Evolutionary conservation across 805 yeast genomes (phyloP).

Genomic region (Barnettozyma californica): DNA sequence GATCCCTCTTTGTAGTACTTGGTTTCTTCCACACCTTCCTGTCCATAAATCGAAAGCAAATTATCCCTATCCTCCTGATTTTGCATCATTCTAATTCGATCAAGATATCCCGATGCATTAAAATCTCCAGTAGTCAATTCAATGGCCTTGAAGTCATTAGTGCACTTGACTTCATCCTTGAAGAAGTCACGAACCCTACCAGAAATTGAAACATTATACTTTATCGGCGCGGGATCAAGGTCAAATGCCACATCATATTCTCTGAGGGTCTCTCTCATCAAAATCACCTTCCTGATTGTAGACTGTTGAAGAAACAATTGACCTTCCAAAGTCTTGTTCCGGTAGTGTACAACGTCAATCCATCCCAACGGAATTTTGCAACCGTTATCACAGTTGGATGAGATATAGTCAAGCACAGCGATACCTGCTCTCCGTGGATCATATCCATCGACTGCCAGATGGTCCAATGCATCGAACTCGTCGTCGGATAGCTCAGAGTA

Average conservation of each 20-base stretch:
- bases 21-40: constrained; percentile 8
- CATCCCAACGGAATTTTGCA: constrained; percentile 13
- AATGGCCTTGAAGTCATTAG: constrained; percentile 3
- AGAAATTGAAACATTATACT: constrained; percentile 2
- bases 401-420: constrained; percentile 3
- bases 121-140: constrained; percentile 15
- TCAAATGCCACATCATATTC: constrained; percentile 5
- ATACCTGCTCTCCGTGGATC: constrained; percentile 12
- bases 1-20: constrained; percentile 25
- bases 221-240: background rate
- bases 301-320: constrained; percentile 8
- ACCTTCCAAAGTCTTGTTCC: constrained; percentile 20
- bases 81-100: background rate
- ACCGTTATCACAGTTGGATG: background rate
- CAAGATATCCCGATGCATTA: background rate
- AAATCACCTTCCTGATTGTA: constrained; percentile 9
- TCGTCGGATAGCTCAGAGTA: background rate
- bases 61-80: constrained; percentile 1
- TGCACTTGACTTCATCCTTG: background rate
- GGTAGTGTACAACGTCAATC: constrained; percentile 12
- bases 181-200: constrained; percentile 1
- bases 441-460: background rate
- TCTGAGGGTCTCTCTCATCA: constrained; percentile 15
- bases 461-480: background rate
- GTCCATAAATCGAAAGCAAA: constrained; percentile 1